Evolutionary conservation across 139 green algal genomes (phyloP).

Genomic region (Pseudopediastrum boryanum): DNA sequence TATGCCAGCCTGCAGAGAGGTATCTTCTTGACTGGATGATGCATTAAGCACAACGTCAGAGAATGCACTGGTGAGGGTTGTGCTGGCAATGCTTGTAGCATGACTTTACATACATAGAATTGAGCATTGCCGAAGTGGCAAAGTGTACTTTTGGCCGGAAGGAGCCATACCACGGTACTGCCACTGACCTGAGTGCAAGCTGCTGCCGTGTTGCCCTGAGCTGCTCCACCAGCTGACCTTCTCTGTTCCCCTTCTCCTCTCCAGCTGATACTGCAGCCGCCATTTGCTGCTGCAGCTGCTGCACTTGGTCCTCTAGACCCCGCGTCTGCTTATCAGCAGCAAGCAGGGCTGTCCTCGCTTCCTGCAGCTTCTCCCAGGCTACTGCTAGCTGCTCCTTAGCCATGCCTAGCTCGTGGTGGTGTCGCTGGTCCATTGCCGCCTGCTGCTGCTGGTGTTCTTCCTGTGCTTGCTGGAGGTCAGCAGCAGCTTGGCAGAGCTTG

Average conservation of each 20-base stretch:
- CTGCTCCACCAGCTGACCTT: not conserved
- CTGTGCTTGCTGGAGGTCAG: slow-evolving; percentile 7
- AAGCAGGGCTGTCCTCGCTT: not conserved
- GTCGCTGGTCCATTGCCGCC: too few relatives aligned
- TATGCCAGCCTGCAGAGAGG: too few relatives aligned
- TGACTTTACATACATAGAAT: too few relatives aligned
- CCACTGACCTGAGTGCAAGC: too few relatives aligned
- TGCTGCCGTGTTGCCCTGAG: slow-evolving; percentile 8
- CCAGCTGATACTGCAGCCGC: slow-evolving; percentile 16
- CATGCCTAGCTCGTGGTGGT: too few relatives aligned
- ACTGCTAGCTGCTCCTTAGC: not conserved
- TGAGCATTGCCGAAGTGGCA: too few relatives aligned
- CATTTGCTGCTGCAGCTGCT: not conserved
- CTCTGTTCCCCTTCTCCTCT: not conserved
- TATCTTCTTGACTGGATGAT: too few relatives aligned
- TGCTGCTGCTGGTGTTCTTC: slow-evolving; percentile 24
- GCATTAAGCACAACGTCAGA: too few relatives aligned
- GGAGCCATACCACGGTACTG: too few relatives aligned
- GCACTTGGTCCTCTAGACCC: not conserved
- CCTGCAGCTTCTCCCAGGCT: not conserved
- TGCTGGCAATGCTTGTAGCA: too few relatives aligned
- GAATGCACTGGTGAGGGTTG: too few relatives aligned
- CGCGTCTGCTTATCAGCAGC: not conserved
- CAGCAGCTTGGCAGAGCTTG: not conserved
- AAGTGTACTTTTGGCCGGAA: too few relatives aligned